Conservation (phyloP, 2,329 filamentous ascomycete species). For the Didymella arachidicola region DNA sequence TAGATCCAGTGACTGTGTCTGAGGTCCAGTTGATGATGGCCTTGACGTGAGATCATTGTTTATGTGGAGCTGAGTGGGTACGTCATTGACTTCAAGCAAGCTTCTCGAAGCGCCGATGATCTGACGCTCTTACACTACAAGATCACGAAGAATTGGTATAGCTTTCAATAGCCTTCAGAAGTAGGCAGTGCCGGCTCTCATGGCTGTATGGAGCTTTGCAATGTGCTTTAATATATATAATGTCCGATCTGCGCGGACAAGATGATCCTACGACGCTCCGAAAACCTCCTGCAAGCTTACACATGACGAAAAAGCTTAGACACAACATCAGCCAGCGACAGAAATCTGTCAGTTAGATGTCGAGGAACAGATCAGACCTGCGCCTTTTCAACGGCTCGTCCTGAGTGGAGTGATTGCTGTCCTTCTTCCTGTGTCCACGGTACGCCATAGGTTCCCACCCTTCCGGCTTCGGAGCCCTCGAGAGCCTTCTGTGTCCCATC, state of each 20-base stretch:
- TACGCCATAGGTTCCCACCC: background rate
- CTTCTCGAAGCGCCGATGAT: background rate
- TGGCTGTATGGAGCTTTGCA: background rate
- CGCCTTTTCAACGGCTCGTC: conserved; percentile 2
- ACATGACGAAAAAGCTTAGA: background rate
- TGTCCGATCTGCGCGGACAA: background rate
- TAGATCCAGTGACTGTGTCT: background rate
- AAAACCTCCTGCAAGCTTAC: background rate
- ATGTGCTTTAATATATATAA: background rate
- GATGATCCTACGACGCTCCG: background rate
- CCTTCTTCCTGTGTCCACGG: background rate
- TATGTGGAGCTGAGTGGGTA: conserved; percentile 18
- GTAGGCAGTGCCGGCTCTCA: background rate
- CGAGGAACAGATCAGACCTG: conserved; percentile 13
- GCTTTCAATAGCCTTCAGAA: background rate
- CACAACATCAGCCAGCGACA: background rate
- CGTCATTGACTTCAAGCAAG: conserved; percentile 18
- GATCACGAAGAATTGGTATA: background rate
- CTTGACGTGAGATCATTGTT: background rate
- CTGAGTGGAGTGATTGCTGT: conserved; percentile 1
- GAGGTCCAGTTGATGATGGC: background rate
- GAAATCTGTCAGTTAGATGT: background rate
- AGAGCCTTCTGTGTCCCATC: background rate
- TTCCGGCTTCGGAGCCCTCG: background rate
- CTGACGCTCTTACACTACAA: conserved; percentile 5